These are phyloP conservation scores for Madurella mycetomatis DNA, from an alignment of 2,329 filamentous ascomycete species.

Conservation along the genomic window DNA sequence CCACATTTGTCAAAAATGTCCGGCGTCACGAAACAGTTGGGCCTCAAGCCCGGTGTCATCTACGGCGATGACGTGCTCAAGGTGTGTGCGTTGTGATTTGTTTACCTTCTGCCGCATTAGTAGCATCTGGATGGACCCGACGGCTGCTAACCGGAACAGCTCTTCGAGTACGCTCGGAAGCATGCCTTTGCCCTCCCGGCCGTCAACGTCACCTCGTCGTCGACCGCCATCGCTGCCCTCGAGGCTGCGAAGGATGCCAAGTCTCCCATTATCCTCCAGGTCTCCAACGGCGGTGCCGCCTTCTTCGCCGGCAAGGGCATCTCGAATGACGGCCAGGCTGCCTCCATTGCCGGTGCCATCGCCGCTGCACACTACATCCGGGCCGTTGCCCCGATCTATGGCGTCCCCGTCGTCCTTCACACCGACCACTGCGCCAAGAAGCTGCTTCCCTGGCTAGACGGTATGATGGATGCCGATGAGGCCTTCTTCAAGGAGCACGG, in stretches of 20 bases:
- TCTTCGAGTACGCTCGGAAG: slow-evolving; percentile 88
- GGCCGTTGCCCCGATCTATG: slow-evolving; percentile 79
- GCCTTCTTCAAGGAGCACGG: slow-evolving; percentile 88
- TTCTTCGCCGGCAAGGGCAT: slow-evolving; percentile 92
- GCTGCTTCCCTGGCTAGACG: slow-evolving; percentile 95
- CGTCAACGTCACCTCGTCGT: slow-evolving; percentile 92
- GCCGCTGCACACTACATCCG: slow-evolving; percentile 94
- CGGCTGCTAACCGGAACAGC: slow-evolving; percentile 29
- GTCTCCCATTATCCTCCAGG: slow-evolving; percentile 70
- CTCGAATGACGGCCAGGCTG: slow-evolving; percentile 69
- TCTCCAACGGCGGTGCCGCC: slow-evolving; percentile 88
- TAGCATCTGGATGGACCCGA: not conserved
- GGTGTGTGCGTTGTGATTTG: not conserved
- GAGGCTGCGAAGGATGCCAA: slow-evolving; percentile 93
- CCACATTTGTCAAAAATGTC: not conserved
- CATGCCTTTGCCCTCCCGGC: slow-evolving; percentile 85
- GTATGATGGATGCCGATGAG: slow-evolving; percentile 93
- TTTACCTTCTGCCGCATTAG: not conserved
- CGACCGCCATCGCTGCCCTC: slow-evolving; percentile 69
- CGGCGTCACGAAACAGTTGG: not conserved
- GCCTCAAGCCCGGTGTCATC: not conserved
- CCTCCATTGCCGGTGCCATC: slow-evolving; percentile 81
- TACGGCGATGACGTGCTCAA: not conserved
- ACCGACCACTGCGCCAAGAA: slow-evolving; percentile 99
- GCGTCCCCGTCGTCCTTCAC: slow-evolving; percentile 87